Conservation (phyloP, 2,329 filamentous ascomycete genomes). For the Trichoderma polysporum region DNA sequence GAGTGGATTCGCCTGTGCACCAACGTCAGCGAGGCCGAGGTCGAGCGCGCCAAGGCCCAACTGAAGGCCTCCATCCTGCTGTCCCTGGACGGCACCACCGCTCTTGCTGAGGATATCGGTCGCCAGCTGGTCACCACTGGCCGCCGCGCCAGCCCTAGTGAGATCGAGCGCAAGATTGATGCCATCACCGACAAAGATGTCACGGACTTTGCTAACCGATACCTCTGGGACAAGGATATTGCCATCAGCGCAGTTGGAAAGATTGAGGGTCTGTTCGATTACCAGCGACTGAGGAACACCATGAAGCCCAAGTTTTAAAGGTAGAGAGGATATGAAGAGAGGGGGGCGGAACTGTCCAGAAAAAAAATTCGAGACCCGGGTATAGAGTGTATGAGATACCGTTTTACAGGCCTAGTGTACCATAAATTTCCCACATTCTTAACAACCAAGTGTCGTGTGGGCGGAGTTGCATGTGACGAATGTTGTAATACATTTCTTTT, state of each 20-base stretch:
- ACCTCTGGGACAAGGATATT: constrained; percentile 96
- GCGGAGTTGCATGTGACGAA: constrained; percentile 31
- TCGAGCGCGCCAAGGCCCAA: constrained; percentile 98
- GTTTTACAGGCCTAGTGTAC: constrained; percentile 52
- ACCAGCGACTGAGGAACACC: constrained; percentile 75
- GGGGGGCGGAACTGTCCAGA: constrained; percentile 31
- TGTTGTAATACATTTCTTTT: neutral
- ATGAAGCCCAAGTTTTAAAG: constrained; percentile 76
- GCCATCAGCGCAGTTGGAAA: constrained; percentile 89
- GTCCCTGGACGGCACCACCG: constrained; percentile 94
- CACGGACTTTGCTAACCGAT: constrained; percentile 92
- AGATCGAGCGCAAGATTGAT: constrained; percentile 91
- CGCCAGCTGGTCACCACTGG: constrained; percentile 98
- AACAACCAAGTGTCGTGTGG: constrained; percentile 30
- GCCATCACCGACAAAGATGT: constrained; percentile 92
- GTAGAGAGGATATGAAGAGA: constrained; percentile 26
- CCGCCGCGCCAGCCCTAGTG: constrained; percentile 82
- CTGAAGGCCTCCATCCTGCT: constrained; percentile 98
- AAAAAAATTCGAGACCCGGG: constrained; percentile 42
- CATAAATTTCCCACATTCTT: constrained; percentile 50
- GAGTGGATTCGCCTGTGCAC: constrained; percentile 96
- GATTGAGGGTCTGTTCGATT: constrained; percentile 83
- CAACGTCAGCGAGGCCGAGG: constrained; percentile 84
- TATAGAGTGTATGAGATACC: constrained; percentile 59
- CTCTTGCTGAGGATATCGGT: constrained; percentile 96